phyloP scores from a whole-genome alignment of 2,329 filamentous ascomycete genomes.

The Nigrospora osmanthi region DNA sequence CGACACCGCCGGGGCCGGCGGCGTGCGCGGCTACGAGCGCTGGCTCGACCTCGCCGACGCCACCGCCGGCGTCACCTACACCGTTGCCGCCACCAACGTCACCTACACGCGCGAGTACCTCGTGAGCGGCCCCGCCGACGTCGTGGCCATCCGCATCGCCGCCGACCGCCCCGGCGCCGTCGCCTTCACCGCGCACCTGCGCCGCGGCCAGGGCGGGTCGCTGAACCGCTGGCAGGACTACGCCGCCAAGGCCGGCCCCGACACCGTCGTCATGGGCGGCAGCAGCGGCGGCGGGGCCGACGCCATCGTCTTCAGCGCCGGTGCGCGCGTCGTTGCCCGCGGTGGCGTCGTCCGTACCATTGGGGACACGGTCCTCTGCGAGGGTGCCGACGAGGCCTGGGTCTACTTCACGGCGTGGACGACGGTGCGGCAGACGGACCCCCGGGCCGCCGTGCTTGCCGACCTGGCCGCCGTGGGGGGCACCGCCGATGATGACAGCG shows the following conservation, averaged over 20 bases:
- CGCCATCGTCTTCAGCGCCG: no score
- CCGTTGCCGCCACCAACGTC: conserved; percentile 12
- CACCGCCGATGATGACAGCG: no score
- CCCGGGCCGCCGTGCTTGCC: not conserved
- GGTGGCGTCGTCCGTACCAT: conserved; percentile 10
- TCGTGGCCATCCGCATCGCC: conserved; percentile 6
- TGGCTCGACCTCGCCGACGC: conserved; percentile 24
- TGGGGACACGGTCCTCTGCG: conserved; percentile 10
- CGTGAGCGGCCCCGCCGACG: conserved; percentile 21
- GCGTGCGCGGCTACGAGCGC: conserved; percentile 8
- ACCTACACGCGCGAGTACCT: conserved; percentile 22
- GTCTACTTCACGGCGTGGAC: conserved; percentile 13
- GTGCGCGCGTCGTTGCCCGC: not conserved
- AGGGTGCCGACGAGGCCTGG: conserved; percentile 11
- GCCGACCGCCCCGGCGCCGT: no score
- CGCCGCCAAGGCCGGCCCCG: conserved; percentile 8
- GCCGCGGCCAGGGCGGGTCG: conserved; percentile 6
- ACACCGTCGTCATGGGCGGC: conserved; percentile 5
- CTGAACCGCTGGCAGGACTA: conserved; percentile 5
- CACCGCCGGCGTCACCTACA: conserved; percentile 22
- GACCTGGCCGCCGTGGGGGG: no score
- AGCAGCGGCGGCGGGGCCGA: not conserved
- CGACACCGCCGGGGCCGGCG: no score
- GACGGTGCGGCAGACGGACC: conserved; percentile 8
- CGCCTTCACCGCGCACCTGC: conserved; percentile 4